These are phyloP conservation scores for Taphrina wiesneri DNA, from an alignment of 1,139 yeast genomes.

Conservation along the genomic window DNA sequence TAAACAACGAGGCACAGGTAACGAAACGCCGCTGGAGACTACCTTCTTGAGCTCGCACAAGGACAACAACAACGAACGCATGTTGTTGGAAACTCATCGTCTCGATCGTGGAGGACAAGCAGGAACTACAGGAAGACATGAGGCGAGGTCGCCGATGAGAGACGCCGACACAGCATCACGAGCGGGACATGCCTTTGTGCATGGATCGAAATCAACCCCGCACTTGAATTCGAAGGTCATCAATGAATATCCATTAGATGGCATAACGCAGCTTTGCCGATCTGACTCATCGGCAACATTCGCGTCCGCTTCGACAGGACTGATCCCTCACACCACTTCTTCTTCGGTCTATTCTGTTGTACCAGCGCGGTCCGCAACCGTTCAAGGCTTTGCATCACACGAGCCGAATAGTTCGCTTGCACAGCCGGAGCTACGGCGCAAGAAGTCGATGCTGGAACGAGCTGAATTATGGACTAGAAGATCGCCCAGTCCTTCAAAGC, in stretches of 20 bases:
- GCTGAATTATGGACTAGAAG: conserved; percentile 6
- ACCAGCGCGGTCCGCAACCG: neutral
- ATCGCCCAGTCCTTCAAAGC: neutral
- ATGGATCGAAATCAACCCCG: neutral
- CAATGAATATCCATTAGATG: conserved; percentile 35
- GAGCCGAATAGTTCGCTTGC: neutral
- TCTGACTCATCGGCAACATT: conserved; percentile 21
- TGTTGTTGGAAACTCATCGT: neutral
- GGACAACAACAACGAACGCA: neutral
- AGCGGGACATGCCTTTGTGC: neutral
- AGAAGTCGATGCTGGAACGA: conserved; percentile 19
- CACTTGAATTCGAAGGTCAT: neutral
- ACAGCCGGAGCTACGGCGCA: neutral
- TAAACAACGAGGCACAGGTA: conserved; percentile 64
- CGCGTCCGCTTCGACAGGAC: conserved; percentile 9
- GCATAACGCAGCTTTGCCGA: conserved; percentile 36
- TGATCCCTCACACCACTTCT: neutral
- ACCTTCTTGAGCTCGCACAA: conserved; percentile 50
- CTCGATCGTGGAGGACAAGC: conserved; percentile 1
- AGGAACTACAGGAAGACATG: neutral
- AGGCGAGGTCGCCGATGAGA: neutral
- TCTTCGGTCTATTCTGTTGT: conserved; percentile 25
- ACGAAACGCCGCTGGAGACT: conserved; percentile 61
- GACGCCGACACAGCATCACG: neutral
- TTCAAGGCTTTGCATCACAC: neutral